phyloP scores from a whole-genome alignment of 2,329 filamentous ascomycete genomes.

The Zymoseptoria pseudotritici region DNA sequence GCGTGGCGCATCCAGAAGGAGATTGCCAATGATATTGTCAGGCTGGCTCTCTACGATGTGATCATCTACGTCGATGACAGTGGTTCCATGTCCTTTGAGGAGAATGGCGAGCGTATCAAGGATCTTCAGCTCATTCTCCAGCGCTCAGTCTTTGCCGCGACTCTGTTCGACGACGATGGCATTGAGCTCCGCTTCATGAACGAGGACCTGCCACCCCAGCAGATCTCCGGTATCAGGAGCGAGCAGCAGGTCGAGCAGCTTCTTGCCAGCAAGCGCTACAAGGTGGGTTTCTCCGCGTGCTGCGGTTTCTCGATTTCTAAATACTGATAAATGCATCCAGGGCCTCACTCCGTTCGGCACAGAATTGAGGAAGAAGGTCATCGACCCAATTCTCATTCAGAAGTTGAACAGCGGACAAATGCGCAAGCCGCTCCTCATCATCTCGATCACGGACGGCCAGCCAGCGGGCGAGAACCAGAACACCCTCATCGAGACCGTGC shows the following conservation, averaged over 20 bases:
- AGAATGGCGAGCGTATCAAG: constrained; percentile 58
- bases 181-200: constrained; percentile 67
- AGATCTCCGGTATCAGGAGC: constrained; percentile 48
- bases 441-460: constrained; percentile 60
- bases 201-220: constrained; percentile 42
- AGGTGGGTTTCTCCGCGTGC: constrained; percentile 27
- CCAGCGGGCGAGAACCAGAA: constrained; percentile 55
- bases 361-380: constrained; percentile 54
- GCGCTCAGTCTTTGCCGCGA: constrained; percentile 56
- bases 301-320: not conserved
- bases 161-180: constrained; percentile 62
- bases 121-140: constrained; percentile 58
- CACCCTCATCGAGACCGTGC: constrained; percentile 52
- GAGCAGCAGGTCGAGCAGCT: constrained; percentile 53
- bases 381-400: constrained; percentile 52
- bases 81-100: constrained; percentile 63
- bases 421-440: constrained; percentile 57
- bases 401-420: constrained; percentile 48
- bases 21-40: constrained; percentile 56
- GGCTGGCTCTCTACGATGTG: constrained; percentile 55
- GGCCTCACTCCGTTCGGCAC: constrained; percentile 62
- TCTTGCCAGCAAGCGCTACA: constrained; percentile 53
- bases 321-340: constrained; percentile 17
- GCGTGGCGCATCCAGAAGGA: constrained; percentile 52
- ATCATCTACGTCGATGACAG: constrained; percentile 61